Evolutionary conservation across 2,329 filamentous ascomycete genomes (phyloP).

Genomic region (Colletotrichum plurivorum): DNA sequence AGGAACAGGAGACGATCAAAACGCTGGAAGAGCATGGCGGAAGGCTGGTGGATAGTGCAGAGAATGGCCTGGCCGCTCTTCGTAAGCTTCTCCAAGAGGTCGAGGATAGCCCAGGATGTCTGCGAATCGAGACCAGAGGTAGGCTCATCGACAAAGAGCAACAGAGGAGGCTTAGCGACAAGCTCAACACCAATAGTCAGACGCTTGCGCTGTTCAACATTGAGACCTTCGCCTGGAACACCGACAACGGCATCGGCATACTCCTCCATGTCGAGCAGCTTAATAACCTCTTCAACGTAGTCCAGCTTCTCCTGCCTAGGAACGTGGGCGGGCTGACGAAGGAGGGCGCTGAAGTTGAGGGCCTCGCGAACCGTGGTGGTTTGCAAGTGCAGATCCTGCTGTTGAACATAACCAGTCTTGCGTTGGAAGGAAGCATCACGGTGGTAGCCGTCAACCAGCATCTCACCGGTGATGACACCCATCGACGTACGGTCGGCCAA

Average conservation of each 20-base stretch:
- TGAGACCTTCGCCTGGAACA: slow-evolving; percentile 88
- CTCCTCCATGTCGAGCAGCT: slow-evolving; percentile 88
- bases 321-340: slow-evolving; percentile 85
- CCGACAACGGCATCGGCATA: slow-evolving; percentile 94
- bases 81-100: slow-evolving; percentile 89
- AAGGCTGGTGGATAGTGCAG: slow-evolving; percentile 99
- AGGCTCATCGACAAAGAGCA: slow-evolving; percentile 95
- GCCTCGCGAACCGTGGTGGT: slow-evolving; percentile 92
- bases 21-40: slow-evolving; percentile 92
- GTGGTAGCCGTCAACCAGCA: slow-evolving; percentile 76
- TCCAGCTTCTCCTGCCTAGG: slow-evolving; percentile 82
- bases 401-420: slow-evolving; percentile 92
- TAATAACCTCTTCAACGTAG: slow-evolving; percentile 93
- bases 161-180: slow-evolving; percentile 88
- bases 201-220: slow-evolving; percentile 79
- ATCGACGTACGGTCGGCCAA: slow-evolving; percentile 89
- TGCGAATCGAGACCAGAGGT: slow-evolving; percentile 95
- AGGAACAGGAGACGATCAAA: slow-evolving; percentile 88
- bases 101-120: slow-evolving; percentile 92
- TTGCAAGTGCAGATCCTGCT: slow-evolving; percentile 89
- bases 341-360: slow-evolving; percentile 85
- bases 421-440: slow-evolving; percentile 89
- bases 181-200: slow-evolving; percentile 97
- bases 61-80: slow-evolving; percentile 92
- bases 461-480: slow-evolving; percentile 89